Base-by-base conservation (phyloP, 345 rosid genomes). In the Tarenaya hassleriana region DNA sequence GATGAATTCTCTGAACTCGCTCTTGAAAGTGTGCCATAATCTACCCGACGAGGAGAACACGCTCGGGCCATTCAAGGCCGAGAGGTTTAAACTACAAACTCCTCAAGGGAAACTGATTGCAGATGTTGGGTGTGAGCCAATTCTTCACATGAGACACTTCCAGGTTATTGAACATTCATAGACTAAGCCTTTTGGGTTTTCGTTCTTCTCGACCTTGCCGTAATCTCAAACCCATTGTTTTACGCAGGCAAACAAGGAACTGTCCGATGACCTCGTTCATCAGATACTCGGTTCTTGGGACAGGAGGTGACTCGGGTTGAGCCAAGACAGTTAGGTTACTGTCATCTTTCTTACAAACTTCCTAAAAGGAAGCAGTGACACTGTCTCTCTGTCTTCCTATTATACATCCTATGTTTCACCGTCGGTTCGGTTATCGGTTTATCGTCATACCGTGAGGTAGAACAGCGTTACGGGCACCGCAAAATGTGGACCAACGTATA, bases 131-230 rank as follows among this genome's bases (percentile, higher is more conserved):
- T 88, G 98, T 54, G 81, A 92, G 73, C 98, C 98, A 3, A 85
- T 92, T 57, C 69, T 92, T 68, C 94, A 92, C 77, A 92, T 92
- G 98, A 78, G 98, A 56, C 82, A 88, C 73, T 92, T 92, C 77
- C 98, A 88, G 86, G 97, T 85, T 14, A 39, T 52, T 47, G 20
- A 57, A 29, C 19, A 24, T 5, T 6, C 8, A 24, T 16, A 9
- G 21, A 4, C 4, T 4, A 8, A 27, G 16, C 20, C 29, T 7
- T 44, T 11, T 7, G n/a, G n/a, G n/a, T n/a, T 11, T 4, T 13
- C 13, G 31, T 56, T 41, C 13, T 27, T 4, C 45, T 16, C 34
- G 8, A 13, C 24, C 40, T 46, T 34, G 20, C 55, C 37, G 2
- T 11, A 33, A 17, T 41, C 51, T 49, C 33, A 21, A 56, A 52